Conservation (phyloP, 768 basidiomycete species). For the Rhizopogon vulgaris region DNA sequence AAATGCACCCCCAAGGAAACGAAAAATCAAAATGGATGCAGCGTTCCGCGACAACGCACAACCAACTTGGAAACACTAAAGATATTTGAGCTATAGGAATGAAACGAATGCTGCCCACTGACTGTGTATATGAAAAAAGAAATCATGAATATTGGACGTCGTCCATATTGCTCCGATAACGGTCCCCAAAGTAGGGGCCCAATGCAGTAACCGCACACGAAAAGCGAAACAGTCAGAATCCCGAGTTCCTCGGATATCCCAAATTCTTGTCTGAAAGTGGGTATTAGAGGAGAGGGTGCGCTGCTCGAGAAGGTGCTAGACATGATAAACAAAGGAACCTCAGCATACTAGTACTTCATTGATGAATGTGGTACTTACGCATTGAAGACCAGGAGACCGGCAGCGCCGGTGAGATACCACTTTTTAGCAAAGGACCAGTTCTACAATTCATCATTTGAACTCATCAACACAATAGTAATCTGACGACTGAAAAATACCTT, state of each 20-base stretch:
- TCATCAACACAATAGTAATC: conserved; percentile 4
- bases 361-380: conserved; percentile 32
- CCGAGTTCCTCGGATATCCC: conserved; percentile 44
- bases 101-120: conserved; percentile 10
- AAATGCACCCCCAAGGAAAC: conserved; percentile 67
- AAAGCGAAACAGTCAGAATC: conserved; percentile 52
- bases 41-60: conserved; percentile 58
- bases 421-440: conserved; percentile 40
- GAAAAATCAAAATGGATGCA: conserved; percentile 56
- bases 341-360: not conserved
- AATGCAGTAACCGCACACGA: conserved; percentile 63
- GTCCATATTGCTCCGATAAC: conserved; percentile 48
- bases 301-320: conserved; percentile 59
- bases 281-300: conserved; percentile 46
- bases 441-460: conserved; percentile 19
- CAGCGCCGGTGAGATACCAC: conserved; percentile 49
- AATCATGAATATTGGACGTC: conserved; percentile 51
- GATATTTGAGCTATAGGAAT: not conserved
- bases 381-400: conserved; percentile 47
- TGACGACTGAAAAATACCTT: conserved; percentile 26
- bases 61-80: conserved; percentile 55
- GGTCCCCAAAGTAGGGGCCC: conserved; percentile 60
- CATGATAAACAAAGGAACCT: not conserved
- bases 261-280: conserved; percentile 40
- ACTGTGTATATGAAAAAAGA: conserved; percentile 54